phyloP scores from a whole-genome alignment of 2,329 filamentous ascomycete species.

The Colletotrichum endophyticum region DNA sequence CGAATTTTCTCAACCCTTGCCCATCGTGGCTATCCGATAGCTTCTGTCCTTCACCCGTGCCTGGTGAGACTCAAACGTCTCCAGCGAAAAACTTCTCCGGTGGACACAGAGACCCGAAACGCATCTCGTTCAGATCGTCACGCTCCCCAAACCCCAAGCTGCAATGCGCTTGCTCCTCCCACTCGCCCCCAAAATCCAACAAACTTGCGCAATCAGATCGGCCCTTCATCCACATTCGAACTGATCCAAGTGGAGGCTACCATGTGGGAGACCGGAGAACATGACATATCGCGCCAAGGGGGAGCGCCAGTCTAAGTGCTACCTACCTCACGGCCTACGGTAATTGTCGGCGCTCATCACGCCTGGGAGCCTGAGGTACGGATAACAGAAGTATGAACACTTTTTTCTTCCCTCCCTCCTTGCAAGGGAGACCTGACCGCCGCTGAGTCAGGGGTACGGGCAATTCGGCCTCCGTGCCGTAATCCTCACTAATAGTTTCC shows the following conservation, averaged over 20 bases:
- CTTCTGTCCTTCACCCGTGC: background rate
- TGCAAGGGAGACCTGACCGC: background rate
- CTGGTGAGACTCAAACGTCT: background rate
- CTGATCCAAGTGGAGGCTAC: conserved; percentile 4
- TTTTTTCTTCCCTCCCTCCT: background rate
- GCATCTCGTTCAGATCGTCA: background rate
- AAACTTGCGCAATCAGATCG: background rate
- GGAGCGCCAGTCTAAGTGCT: background rate
- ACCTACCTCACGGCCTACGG: background rate
- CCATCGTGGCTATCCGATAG: background rate
- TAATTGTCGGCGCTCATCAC: background rate
- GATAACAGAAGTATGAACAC: background rate
- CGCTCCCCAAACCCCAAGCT: background rate
- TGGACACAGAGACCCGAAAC: background rate
- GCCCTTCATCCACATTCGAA: conserved; percentile 7
- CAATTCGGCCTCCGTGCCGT: background rate
- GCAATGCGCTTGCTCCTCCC: background rate
- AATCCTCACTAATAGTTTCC: background rate
- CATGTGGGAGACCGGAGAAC: background rate
- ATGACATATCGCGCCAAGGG: background rate
- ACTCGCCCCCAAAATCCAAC: background rate
- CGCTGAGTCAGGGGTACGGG: background rate
- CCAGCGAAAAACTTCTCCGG: background rate
- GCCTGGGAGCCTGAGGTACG: background rate
- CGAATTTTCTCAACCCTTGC: background rate